These are phyloP conservation scores for Ophiorrhiza pumila DNA, from an alignment of 257 asterid species.

Conservation along the genomic window DNA sequence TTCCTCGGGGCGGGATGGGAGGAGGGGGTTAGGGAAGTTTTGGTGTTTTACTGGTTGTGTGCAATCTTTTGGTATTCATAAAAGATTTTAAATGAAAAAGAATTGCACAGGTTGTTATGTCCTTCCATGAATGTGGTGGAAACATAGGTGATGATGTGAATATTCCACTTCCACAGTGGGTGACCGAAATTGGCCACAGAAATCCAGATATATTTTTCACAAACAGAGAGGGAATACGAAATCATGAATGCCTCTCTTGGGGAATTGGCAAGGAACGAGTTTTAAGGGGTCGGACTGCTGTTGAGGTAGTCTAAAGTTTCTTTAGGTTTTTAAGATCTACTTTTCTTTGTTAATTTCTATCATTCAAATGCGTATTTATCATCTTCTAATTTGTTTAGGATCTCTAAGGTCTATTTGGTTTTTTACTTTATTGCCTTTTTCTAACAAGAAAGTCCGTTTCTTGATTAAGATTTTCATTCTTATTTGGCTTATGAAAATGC, in stretches of 20 bases:
- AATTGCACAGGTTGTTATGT: constrained; percentile 61
- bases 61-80: not conserved
- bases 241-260: constrained; percentile 76
- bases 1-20: not conserved
- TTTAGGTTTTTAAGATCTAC: not conserved
- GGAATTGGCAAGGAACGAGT: constrained; percentile 77
- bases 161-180: constrained; percentile 83
- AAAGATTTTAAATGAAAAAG: not conserved
- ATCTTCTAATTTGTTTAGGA: not conserved
- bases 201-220: constrained; percentile 77
- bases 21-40: not conserved
- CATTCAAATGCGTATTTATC: not conserved
- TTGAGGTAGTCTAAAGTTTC: constrained; percentile 46
- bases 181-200: constrained; percentile 39
- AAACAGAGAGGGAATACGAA: constrained; percentile 51
- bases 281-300: constrained; percentile 60
- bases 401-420: not conserved
- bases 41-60: not conserved
- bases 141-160: constrained; percentile 74
- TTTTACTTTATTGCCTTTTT: not conserved
- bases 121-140: constrained; percentile 86
- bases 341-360: not conserved
- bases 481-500: not conserved
- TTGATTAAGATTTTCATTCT: not conserved
- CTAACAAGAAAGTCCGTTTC: not conserved